Evolutionary conservation across 805 yeast genomes (phyloP), one percentile per base, ranked within the genome.

Genomic region (Pichia scutulata): DNA sequence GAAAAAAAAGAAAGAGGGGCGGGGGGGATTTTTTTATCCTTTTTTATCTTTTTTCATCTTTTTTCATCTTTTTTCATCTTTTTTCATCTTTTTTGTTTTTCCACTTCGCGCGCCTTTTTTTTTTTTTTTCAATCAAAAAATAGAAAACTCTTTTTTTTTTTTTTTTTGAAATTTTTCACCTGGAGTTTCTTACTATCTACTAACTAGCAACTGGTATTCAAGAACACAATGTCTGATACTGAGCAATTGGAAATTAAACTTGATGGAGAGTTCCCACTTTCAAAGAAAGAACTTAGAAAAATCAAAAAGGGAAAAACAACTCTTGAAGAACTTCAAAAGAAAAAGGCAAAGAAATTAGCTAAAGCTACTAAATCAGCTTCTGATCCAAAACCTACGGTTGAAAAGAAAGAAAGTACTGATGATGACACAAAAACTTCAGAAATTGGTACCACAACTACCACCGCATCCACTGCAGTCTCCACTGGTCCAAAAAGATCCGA

Each of bases 281-380:
- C 97, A 13, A 90, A 88, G 67, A 92, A 93, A 66, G 96, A 92
- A 67, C 84, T 85, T 60, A 84, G 98, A 70, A 70, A 82, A 57
- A 69, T 86, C 57, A 92, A 93, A 68, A 84, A 84, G 65, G 89
- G 89, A 53, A 81, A 86, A 60, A 61, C 76, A 28, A 78, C 85
- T 44, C 57, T 80, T 43, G 84, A 80, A 45, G 82, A 80, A 58
- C 61, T 82, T 21, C 73, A 75, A 52, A 60, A 62, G 43, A 59
- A 58, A 52, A 58, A 70, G 64, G 49, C 71, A 47, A 59, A 68
- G 50, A 58, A 68, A 33, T n/a, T 50, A n/a, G 53, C 50, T 50
- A 71, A 72, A 9, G 49, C 48, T 41, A 36, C 52, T 7, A 53
- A 57, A 21, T 28, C 41, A n/a, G 55, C 46, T 14, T 21, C 53